Conservation (phyloP, 129 eudicot genomes). For the Glebionis coronaria region DNA sequence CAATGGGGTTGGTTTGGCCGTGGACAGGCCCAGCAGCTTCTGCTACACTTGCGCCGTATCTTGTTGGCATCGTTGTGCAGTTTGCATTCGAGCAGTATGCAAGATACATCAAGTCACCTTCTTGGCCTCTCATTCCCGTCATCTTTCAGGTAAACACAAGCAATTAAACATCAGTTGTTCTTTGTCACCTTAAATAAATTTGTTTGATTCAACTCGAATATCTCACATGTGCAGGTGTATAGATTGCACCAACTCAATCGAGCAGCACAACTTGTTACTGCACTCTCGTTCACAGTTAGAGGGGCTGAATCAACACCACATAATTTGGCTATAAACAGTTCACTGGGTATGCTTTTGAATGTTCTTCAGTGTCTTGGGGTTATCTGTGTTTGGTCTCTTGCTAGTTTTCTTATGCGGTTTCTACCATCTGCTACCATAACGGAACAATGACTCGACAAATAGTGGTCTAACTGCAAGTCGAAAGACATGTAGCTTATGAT, state of each 20-base stretch:
- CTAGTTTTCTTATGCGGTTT: conserved; percentile 85
- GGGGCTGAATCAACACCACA: conserved; percentile 95
- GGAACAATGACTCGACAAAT: conserved; percentile 36
- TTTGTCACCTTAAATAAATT: background rate
- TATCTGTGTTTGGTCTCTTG: conserved; percentile 93
- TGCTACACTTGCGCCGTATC: conserved; percentile 96
- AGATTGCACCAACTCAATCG: conserved; percentile 92
- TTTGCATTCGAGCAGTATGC: conserved; percentile 97
- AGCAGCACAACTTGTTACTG: conserved; percentile 97
- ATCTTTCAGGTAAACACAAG: conserved; percentile 70
- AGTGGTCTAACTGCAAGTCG: background rate
- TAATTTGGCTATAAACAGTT: conserved; percentile 82
- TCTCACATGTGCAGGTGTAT: conserved; percentile 55
- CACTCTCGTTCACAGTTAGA: conserved; percentile 86
- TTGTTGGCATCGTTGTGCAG: conserved; percentile 95
- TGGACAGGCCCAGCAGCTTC: conserved; percentile 99
- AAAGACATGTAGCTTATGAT: background rate
- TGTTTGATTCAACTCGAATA: background rate
- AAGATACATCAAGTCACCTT: conserved; percentile 68
- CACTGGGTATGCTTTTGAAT: conserved; percentile 75
- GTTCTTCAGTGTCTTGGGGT: conserved; percentile 93
- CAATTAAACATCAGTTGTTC: no score
- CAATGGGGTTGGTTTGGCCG: conserved; percentile 99
- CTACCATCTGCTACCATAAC: conserved; percentile 56
- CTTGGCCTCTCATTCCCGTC: conserved; percentile 91